Percentiles rank a stretch among this genome's conserved stretches.
Evolutionary conservation across 495 filamentous ascomycete genomes (phyloP).

Genomic region (Gamarada debralockiae): DNA sequence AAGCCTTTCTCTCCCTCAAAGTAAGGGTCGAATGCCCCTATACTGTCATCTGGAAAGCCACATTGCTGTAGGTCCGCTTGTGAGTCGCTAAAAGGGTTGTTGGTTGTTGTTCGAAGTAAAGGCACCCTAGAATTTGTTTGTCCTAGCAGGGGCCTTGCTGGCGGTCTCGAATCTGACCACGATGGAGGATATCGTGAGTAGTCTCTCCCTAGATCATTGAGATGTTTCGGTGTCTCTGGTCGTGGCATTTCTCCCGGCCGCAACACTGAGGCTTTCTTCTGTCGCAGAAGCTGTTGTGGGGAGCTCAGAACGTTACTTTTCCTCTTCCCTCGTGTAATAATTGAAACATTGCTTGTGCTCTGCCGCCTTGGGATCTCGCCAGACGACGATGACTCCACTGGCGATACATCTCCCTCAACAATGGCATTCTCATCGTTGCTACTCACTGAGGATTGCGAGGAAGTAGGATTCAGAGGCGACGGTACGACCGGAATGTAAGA

Average conservation of each 20-base stretch:
- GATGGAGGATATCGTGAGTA: slow-evolving; percentile 40
- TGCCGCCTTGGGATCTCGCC: neutral
- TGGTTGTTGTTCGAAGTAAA: slow-evolving; percentile 26
- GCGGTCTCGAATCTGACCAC: slow-evolving; percentile 1
- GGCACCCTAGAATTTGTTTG: slow-evolving; percentile 1
- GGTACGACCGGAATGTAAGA: slow-evolving; percentile 24
- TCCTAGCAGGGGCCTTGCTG: neutral
- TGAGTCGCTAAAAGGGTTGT: slow-evolving; percentile 19
- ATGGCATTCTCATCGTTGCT: slow-evolving; percentile 1
- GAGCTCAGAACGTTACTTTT: slow-evolving; percentile 9
- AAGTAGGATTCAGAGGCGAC: slow-evolving; percentile 24
- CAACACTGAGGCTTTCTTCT: slow-evolving; percentile 9
- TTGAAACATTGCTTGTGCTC: neutral
- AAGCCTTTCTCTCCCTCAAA: slow-evolving; percentile 30
- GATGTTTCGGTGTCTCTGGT: slow-evolving; percentile 15
- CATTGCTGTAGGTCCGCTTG: slow-evolving; percentile 23
- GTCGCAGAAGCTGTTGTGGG: slow-evolving; percentile 7
- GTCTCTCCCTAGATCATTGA: slow-evolving; percentile 40
- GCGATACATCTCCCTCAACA: neutral
- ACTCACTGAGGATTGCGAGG: slow-evolving; percentile 6
- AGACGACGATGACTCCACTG: slow-evolving; percentile 6
- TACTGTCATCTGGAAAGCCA: slow-evolving; percentile 38
- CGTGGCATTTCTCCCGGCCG: neutral
- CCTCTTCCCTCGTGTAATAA: neutral
- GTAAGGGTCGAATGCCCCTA: slow-evolving; percentile 29